Percentiles rank a stretch among this genome's conserved stretches.
These are phyloP conservation scores for Macrolepiota dolichaula DNA, from an alignment of 768 basidiomycete species.

Conservation along the genomic window DNA sequence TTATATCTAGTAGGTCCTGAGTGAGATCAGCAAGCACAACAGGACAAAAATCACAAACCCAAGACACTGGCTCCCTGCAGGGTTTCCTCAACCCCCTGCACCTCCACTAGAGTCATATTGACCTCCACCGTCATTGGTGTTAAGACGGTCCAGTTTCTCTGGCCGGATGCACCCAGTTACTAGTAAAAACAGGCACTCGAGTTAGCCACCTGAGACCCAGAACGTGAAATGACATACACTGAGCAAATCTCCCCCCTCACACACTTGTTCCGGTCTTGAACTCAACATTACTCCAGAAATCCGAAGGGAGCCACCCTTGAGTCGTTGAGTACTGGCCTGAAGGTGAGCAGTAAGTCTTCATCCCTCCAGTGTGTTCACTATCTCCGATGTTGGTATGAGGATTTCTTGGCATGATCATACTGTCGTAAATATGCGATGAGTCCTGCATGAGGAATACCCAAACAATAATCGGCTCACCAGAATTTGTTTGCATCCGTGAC, in stretches of 20 bases:
- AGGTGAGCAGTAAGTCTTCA: conserved; percentile 51
- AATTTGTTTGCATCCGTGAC: conserved; percentile 38
- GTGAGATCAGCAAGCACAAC: background rate
- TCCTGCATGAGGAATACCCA: no score
- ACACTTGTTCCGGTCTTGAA: conserved; percentile 40
- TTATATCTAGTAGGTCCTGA: conserved; percentile 41
- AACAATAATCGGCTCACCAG: conserved; percentile 33
- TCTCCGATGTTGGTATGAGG: conserved; percentile 53
- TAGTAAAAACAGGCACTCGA: conserved; percentile 17
- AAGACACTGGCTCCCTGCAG: conserved; percentile 43
- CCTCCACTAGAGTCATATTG: conserved; percentile 59
- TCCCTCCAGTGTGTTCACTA: conserved; percentile 53
- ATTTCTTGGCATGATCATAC: conserved; percentile 24
- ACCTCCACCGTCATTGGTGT: conserved; percentile 44
- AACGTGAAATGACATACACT: conserved; percentile 29
- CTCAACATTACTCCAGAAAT: conserved; percentile 50
- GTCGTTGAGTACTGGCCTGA: conserved; percentile 32
- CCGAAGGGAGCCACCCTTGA: conserved; percentile 42
- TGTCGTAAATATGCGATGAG: background rate
- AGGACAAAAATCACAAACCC: conserved; percentile 34
- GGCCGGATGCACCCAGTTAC: conserved; percentile 56
- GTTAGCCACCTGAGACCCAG: background rate
- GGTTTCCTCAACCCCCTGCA: conserved; percentile 45
- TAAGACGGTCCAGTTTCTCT: conserved; percentile 35
- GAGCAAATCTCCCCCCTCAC: conserved; percentile 40